Evolutionary conservation across 2,329 filamentous ascomycete genomes (phyloP), one percentile per base, ranked within the genome.

Genomic region (Immersiporthe knoxdaviesiana): DNA sequence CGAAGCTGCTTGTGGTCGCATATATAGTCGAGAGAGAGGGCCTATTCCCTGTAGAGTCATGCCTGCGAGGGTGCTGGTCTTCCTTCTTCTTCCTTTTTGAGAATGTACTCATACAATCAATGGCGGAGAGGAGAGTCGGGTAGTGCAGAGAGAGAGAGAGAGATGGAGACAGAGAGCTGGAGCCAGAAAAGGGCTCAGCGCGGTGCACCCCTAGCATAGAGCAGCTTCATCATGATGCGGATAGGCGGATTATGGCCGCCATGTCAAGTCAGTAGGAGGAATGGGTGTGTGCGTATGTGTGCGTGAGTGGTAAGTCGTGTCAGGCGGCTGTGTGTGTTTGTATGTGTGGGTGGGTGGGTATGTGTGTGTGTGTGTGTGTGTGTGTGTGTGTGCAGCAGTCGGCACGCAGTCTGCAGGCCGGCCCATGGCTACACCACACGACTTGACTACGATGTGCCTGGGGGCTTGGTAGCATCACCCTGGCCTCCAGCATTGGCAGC

Each of bases 401-500:
- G 62, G 69, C 67, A 69, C 64, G 61, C 60, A 67, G 52, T 64
- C 52, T 56, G 69, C 63, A 64, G 63, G 69, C 63, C 61, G 63
- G 64, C 39, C 50, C 58, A 39, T 47, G 54, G 62, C 35, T 67
- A 65, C 61, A 64, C 52, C 69, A 65, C 61, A 64, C 52, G 60
- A 60, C 67, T 60, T 60, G 44, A 65, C 65, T 68, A 72, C 65
- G 68, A 68, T 37, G 68, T 70, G 65, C 68, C 70, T 44, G 70
- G 70, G 30, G 70, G 70, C 70, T 72, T 70, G 37, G 68, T 61
- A 71, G 39, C 66, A 73, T 68, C 70, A 74, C 39, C 68, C 69
- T 61, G 68, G 60, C 66, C 65, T 12, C 30, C 67, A 65, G 58
- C 72, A 72, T 67, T 74, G 65, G 67, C 72, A 70, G 78, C 77